Percentiles rank a stretch among this genome's conserved stretches.
Evolutionary conservation across 1,284 basidiomycete species (phyloP).

Genomic region (Ganoderma sinense): DNA sequence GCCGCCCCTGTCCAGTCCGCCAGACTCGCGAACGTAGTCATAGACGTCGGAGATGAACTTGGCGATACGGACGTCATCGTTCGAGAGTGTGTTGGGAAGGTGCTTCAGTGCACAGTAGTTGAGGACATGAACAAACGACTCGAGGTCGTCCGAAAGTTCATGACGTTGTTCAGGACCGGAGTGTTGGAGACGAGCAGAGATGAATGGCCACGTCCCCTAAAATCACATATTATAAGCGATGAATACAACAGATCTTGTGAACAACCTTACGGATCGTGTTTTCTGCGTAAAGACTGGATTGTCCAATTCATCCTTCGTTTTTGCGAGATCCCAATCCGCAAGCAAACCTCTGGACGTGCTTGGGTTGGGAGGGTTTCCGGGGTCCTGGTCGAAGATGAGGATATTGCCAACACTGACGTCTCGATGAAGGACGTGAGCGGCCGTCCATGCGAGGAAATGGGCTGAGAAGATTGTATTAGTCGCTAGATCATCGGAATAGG

Average conservation of each 20-base stretch:
- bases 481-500: not conserved
- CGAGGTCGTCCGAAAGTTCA: constrained; percentile 17
- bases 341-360: not conserved
- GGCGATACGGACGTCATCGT: not conserved
- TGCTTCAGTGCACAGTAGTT: constrained; percentile 11
- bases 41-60: not conserved
- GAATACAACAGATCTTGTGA: not conserved
- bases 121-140: constrained; percentile 14
- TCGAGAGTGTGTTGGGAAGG: not conserved
- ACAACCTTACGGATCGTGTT: not conserved
- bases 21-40: no score
- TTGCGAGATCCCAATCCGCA: constrained; percentile 23
- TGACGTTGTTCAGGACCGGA: constrained; percentile 1
- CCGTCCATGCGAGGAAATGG: constrained; percentile 12
- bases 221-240: not conserved
- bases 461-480: not conserved
- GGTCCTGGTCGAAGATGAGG: not conserved
- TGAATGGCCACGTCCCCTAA: constrained; percentile 21
- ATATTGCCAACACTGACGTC: constrained; percentile 23
- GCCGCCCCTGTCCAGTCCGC: no score
- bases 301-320: not conserved
- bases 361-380: not conserved
- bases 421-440: constrained; percentile 13
- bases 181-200: constrained; percentile 8
- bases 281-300: not conserved